Evolutionary conservation across 345 rosid genomes (phyloP).

Genomic region (Linum usitatissimum): DNA sequence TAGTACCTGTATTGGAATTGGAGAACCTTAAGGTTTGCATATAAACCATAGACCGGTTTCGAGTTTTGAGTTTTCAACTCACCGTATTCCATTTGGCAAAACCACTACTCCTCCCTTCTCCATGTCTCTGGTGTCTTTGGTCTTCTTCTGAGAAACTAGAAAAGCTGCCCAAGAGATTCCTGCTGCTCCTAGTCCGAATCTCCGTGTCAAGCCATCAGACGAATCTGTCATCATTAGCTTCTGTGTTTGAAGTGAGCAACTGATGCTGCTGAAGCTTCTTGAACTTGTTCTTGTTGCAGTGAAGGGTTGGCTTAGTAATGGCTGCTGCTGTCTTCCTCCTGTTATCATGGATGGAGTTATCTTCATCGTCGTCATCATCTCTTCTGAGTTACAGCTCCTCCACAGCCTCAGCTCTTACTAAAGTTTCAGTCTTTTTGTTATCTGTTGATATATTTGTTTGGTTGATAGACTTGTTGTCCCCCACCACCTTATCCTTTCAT

Average conservation of each 20-base stretch:
- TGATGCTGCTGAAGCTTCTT: not conserved
- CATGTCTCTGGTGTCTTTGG: slow-evolving; percentile 38
- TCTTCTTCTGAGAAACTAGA: slow-evolving; percentile 62
- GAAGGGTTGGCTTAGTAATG: not conserved
- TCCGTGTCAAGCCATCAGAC: slow-evolving; percentile 59
- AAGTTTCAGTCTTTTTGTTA: not conserved
- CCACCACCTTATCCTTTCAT: too few species aligned
- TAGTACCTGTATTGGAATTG: slow-evolving; percentile 39
- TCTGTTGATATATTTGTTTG: too few species aligned
- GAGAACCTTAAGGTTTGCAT: too few species aligned
- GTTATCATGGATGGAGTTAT: not conserved
- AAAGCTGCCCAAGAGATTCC: slow-evolving; percentile 80
- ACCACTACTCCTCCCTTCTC: slow-evolving; percentile 60
- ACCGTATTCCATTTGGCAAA: slow-evolving; percentile 83
- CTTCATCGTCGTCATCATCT: not conserved
- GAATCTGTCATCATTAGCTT: slow-evolving; percentile 67
- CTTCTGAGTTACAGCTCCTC: not conserved
- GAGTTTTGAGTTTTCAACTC: not conserved
- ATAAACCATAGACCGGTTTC: too few species aligned
- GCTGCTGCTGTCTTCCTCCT: not conserved
- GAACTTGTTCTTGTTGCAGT: not conserved
- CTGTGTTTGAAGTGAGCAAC: slow-evolving; percentile 9
- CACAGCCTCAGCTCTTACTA: not conserved
- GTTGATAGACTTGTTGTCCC: too few species aligned
- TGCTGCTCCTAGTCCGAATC: slow-evolving; percentile 79